Evolutionary conservation across 768 basidiomycete species (phyloP), one percentile per base, ranked within the genome.

Genomic region (Rhodotorula diobovata): DNA sequence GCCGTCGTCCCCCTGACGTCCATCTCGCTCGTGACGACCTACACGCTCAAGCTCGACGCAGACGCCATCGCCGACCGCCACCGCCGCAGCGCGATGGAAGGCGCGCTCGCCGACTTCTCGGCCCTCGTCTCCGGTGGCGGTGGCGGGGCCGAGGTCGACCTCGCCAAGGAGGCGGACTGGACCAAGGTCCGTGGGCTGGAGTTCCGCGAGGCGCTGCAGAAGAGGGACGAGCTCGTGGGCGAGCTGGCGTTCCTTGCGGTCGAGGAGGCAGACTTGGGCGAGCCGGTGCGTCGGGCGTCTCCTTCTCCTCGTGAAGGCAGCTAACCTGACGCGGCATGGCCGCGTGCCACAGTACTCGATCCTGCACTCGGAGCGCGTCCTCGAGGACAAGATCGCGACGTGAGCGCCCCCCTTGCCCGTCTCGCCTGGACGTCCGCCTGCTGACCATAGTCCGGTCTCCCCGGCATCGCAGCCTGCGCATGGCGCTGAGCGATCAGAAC

Each of bases 401-500:
- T 76, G 30, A 43, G 71, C 34, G 34, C 21, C 6, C 15, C 32
- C 54, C 32, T 20, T 35, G 32, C 32, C 20, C 9, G 6, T 34
- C 25, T 14, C 12, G 30, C 51, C 15, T 15, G 2, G 4, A 4
- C 28, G 11, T 53, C 4, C 28, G 2, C 54, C 18, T 28, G 21
- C 14, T 23, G n/a, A n/a, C n/a, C n/a, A n/a, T n/a, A n/a, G n/a
- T n/a, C n/a, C n/a, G n/a, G n/a, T n/a, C n/a, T n/a, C n/a, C 1
- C 21, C 51, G 28, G 12, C 15, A 4, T 8, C 25, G 9, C 63
- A 81, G 84, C 45, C 84, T 99, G 65, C 93, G 90, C 77, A 83
- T 90, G 53, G 88, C 89, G 4, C 87, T 98, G 39, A 97, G 94
- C 9, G 96, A 97, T 78, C 93, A 99, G 79, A 99, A 99, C 79